Conservation (phyloP, 495 filamentous ascomycete species). For the Talaromyces stipitatus region DNA sequence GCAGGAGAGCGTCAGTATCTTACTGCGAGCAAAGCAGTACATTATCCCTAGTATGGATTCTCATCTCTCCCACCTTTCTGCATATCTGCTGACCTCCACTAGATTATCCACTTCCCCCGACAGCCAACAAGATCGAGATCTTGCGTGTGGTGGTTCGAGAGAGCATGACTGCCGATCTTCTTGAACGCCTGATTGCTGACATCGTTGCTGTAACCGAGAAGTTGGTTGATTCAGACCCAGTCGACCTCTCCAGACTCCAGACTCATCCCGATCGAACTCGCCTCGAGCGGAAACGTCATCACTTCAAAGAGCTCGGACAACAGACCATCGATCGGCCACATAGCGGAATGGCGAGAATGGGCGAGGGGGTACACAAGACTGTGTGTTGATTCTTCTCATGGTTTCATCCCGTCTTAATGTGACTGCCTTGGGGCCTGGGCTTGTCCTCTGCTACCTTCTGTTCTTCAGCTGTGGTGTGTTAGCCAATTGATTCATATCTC, state of each 20-base stretch:
- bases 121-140: conserved; percentile 57
- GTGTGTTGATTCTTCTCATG: neutral
- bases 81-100: conserved; percentile 6
- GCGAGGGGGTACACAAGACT: conserved; percentile 5
- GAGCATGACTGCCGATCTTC: conserved; percentile 59
- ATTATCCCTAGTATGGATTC: conserved; percentile 55
- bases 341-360: neutral
- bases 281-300: neutral
- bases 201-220: conserved; percentile 48
- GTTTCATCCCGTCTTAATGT: neutral
- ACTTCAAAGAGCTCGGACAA: neutral
- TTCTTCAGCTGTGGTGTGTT: neutral
- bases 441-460: neutral
- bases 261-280: neutral
- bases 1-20: conserved; percentile 56
- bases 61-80: neutral
- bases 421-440: neutral
- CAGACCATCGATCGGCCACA: neutral
- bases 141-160: conserved; percentile 62
- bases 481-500: neutral
- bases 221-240: conserved; percentile 43
- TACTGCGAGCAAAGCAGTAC: conserved; percentile 63
- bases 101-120: conserved; percentile 63
- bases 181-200: conserved; percentile 54
- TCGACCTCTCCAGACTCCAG: conserved; percentile 10